These are phyloP conservation scores for Aquilaria yunnanensis DNA, from an alignment of 345 rosid genomes.

Conservation along the genomic window DNA sequence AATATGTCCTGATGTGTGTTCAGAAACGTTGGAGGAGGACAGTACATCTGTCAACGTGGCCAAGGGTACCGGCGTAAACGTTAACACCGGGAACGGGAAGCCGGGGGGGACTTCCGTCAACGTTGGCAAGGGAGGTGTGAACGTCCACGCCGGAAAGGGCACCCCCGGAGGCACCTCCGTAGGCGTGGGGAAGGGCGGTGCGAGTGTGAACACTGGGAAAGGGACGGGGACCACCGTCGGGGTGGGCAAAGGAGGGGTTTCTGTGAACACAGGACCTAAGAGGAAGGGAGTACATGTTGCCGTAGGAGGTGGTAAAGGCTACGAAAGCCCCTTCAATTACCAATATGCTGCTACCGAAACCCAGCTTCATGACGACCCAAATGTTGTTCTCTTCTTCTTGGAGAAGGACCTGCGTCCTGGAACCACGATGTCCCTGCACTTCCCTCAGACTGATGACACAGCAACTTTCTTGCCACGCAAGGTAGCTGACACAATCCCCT, in stretches of 20 bases:
- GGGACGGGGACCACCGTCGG: constrained; percentile 51
- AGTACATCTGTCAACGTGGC: constrained; percentile 37
- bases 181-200: constrained; percentile 54
- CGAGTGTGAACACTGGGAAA: constrained; percentile 46
- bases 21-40: constrained; percentile 59
- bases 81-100: constrained; percentile 29
- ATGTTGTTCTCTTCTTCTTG: constrained; percentile 68
- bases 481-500: constrained; percentile 53
- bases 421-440: constrained; percentile 47
- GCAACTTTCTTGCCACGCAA: constrained; percentile 63
- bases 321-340: constrained; percentile 27
- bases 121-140: constrained; percentile 50
- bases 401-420: constrained; percentile 65
- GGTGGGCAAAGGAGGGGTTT: constrained; percentile 80
- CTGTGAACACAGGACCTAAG: constrained; percentile 46
- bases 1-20: no score
- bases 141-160: constrained; percentile 42
- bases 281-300: constrained; percentile 61
- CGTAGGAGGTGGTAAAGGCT: constrained; percentile 13
- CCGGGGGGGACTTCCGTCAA: constrained; percentile 25
- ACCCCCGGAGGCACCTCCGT: constrained; percentile 49
- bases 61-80: constrained; percentile 29
- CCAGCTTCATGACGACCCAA: constrained; percentile 59
- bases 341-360: constrained; percentile 39
- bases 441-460: constrained; percentile 35